These are phyloP conservation scores for Kazachstania kunashirensis DNA, from an alignment of 805 yeast genomes.

Conservation along the genomic window DNA sequence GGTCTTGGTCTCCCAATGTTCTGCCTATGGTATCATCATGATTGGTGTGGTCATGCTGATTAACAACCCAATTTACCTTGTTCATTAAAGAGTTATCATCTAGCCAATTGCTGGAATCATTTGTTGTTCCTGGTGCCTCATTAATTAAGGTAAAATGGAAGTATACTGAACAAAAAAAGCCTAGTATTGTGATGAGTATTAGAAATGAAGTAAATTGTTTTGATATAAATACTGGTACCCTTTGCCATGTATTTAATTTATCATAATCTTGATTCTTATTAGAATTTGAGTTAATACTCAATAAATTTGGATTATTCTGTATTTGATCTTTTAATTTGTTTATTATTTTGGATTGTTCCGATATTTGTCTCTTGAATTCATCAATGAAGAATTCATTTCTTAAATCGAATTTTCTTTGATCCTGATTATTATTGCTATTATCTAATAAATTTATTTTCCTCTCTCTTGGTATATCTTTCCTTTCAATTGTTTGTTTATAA, in stretches of 20 bases:
- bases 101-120: background rate
- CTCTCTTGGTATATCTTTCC: background rate
- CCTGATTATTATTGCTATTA: background rate
- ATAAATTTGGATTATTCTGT: slow-evolving; percentile 1
- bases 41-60: slow-evolving; percentile 5
- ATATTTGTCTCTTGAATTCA: slow-evolving; percentile 23
- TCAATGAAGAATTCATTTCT: slow-evolving; percentile 23
- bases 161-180: background rate
- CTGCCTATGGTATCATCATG: background rate
- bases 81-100: slow-evolving; percentile 4
- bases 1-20: slow-evolving; percentile 1
- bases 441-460: background rate
- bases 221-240: slow-evolving; percentile 1
- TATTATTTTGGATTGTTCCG: slow-evolving; percentile 23
- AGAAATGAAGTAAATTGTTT: slow-evolving; percentile 1
- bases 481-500: slow-evolving; percentile 18
- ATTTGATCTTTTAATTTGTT: slow-evolving; percentile 14
- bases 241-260: background rate
- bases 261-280: background rate
- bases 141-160: background rate
- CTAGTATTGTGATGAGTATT: background rate
- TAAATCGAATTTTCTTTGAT: slow-evolving; percentile 2
- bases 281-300: background rate
- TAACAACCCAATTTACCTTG: slow-evolving; percentile 16
- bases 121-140: background rate